Conservation (phyloP, 2,329 filamentous ascomycete genomes). For the Penicillium sp. region DNA sequence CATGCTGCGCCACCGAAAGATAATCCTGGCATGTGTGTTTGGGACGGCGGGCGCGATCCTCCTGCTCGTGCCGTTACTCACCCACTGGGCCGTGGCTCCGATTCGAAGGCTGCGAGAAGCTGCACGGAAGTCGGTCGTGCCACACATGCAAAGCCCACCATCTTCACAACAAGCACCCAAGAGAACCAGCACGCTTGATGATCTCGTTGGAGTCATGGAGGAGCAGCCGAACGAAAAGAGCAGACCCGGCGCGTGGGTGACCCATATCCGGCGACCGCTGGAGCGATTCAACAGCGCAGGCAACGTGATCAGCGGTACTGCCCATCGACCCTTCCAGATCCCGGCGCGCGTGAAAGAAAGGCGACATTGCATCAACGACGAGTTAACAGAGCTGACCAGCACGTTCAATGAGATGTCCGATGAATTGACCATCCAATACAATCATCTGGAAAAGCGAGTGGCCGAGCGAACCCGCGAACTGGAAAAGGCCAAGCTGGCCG, state of each 20-base stretch:
- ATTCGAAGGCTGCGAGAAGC: constrained; percentile 78
- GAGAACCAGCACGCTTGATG: background rate
- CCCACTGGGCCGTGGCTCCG: constrained; percentile 80
- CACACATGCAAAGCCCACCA: constrained; percentile 48
- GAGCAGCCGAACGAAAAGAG: constrained; percentile 26
- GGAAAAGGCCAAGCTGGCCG: constrained; percentile 87
- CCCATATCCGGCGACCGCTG: constrained; percentile 21
- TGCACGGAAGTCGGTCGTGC: constrained; percentile 74
- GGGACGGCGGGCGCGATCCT: constrained; percentile 77
- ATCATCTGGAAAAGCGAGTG: constrained; percentile 82
- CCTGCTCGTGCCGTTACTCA: constrained; percentile 75
- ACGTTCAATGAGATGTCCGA: constrained; percentile 96
- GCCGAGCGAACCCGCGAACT: constrained; percentile 81
- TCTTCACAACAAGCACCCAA: background rate
- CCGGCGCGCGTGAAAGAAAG: constrained; percentile 79
- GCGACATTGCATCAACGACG: constrained; percentile 79
- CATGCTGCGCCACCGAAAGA: constrained; percentile 75
- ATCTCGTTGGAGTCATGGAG: constrained; percentile 1
- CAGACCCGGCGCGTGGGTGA: constrained; percentile 18
- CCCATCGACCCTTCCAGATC: constrained; percentile 70
- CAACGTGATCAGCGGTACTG: background rate
- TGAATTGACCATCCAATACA: constrained; percentile 85
- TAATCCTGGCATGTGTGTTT: constrained; percentile 84
- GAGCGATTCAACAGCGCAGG: constrained; percentile 22
- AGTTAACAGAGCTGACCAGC: constrained; percentile 78